These are phyloP conservation scores for Stereum hirsutum DNA, from an alignment of 1,284 basidiomycete species.

Conservation along the genomic window DNA sequence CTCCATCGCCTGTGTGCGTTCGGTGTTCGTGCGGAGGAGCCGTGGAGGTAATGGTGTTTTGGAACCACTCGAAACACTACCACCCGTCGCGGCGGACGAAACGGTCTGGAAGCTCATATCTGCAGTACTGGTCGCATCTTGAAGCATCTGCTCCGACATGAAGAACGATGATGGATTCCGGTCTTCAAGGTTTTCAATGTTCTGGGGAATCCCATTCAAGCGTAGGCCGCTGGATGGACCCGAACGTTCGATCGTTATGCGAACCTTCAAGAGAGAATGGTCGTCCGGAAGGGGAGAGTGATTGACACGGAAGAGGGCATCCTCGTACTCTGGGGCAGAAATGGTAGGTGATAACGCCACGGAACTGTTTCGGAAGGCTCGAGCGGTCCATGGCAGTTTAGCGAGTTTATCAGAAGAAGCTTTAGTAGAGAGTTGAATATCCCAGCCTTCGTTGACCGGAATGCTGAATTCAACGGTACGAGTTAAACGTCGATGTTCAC, in stretches of 20 bases:
- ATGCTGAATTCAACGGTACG: slow-evolving; percentile 76
- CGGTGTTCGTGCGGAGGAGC: slow-evolving; percentile 25
- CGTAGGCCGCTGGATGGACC: slow-evolving; percentile 67
- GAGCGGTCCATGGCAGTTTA: slow-evolving; percentile 67
- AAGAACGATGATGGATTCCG: slow-evolving; percentile 51
- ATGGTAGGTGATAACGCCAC: slow-evolving; percentile 21
- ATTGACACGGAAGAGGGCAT: slow-evolving; percentile 58
- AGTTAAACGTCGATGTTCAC: slow-evolving; percentile 59
- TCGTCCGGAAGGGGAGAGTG: slow-evolving; percentile 67
- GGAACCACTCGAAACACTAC: slow-evolving; percentile 13
- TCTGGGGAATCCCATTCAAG: slow-evolving; percentile 76
- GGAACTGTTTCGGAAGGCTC: slow-evolving; percentile 43
- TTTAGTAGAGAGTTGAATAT: slow-evolving; percentile 68
- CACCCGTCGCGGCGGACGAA: slow-evolving; percentile 31
- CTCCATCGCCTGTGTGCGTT: slow-evolving; percentile 56
- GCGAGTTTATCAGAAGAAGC: slow-evolving; percentile 67
- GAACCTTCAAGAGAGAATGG: slow-evolving; percentile 73
- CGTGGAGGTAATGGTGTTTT: slow-evolving; percentile 25
- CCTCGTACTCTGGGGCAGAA: slow-evolving; percentile 31
- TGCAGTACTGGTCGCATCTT: slow-evolving; percentile 61
- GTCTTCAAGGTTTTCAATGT: slow-evolving; percentile 55
- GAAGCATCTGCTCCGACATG: slow-evolving; percentile 47
- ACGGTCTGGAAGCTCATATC: slow-evolving; percentile 57
- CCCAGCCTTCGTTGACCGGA: slow-evolving; percentile 82
- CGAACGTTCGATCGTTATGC: slow-evolving; percentile 73